Conservation (phyloP, 805 yeast species). For the Diddensiella santjacobensis region DNA sequence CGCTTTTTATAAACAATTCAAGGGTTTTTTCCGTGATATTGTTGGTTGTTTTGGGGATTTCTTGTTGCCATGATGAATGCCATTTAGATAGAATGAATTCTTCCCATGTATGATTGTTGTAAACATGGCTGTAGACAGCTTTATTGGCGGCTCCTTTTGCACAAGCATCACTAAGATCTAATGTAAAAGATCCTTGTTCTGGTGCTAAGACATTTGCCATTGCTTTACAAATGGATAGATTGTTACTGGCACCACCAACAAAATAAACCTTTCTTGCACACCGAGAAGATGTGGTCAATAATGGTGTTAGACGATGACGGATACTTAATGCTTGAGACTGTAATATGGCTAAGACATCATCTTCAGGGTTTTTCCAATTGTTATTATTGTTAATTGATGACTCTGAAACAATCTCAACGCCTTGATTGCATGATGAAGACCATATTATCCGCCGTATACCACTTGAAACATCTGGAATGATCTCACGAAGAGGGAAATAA, state of each 20-base stretch:
- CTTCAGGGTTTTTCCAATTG: constrained; percentile 35
- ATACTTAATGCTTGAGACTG: constrained; percentile 87
- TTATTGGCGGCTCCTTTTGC: constrained; percentile 89
- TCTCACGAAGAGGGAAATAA: constrained; percentile 87
- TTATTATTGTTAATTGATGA: neutral
- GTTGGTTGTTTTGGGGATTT: constrained; percentile 2
- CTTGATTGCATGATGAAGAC: neutral
- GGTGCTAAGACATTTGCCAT: constrained; percentile 73
- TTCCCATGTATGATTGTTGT: constrained; percentile 14
- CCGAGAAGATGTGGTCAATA: constrained; percentile 47
- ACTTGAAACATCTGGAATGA: constrained; percentile 75
- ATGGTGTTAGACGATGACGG: constrained; percentile 72
- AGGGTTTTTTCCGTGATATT: constrained; percentile 16
- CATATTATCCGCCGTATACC: constrained; percentile 14
- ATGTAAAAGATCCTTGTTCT: constrained; percentile 57
- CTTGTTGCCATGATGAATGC: neutral
- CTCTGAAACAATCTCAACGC: neutral
- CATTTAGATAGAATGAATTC: constrained; percentile 14
- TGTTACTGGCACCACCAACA: constrained; percentile 86
- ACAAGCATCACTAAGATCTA: constrained; percentile 83
- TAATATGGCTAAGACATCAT: constrained; percentile 72
- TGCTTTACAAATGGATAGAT: constrained; percentile 59
- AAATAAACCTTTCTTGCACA: constrained; percentile 68
- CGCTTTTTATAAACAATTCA: too few relatives aligned
- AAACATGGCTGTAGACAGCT: constrained; percentile 47